Evolutionary conservation across 345 rosid genomes (phyloP).

Genomic region (Sapria himalayana): DNA sequence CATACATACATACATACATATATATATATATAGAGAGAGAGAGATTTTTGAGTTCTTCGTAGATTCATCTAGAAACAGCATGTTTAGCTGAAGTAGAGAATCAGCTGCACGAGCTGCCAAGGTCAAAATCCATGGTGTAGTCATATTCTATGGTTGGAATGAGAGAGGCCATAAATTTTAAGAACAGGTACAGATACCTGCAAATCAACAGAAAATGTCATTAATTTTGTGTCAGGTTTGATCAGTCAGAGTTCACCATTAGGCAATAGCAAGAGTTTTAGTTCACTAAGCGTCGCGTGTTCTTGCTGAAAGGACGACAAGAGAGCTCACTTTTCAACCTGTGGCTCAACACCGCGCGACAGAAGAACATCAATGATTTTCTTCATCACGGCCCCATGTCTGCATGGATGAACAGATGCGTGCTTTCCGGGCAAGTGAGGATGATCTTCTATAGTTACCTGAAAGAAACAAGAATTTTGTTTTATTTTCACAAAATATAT

Average conservation of each 20-base stretch:
- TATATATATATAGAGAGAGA: too few species aligned
- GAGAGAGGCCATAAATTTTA: constrained; percentile 81
- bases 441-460: constrained; percentile 97
- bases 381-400: constrained; percentile 99
- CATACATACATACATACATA: too few species aligned
- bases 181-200: constrained; percentile 83
- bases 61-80: too few species aligned
- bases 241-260: background rate
- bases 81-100: too few species aligned
- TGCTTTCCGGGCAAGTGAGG: constrained; percentile 97
- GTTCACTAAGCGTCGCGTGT: background rate
- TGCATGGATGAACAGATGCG: constrained; percentile 97
- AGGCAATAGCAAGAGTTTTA: background rate
- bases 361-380: constrained; percentile 85
- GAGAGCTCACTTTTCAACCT: constrained; percentile 72
- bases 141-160: constrained; percentile 91
- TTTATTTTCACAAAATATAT: background rate
- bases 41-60: too few species aligned
- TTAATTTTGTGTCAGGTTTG: background rate
- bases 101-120: constrained; percentile 69
- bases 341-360: constrained; percentile 96
- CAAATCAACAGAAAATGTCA: constrained; percentile 3
- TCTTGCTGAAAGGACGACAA: background rate
- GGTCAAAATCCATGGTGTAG: constrained; percentile 90
- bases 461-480: constrained; percentile 1